phyloP scores from a whole-genome alignment of 768 basidiomycete species.

The Mycena epipterygia region DNA sequence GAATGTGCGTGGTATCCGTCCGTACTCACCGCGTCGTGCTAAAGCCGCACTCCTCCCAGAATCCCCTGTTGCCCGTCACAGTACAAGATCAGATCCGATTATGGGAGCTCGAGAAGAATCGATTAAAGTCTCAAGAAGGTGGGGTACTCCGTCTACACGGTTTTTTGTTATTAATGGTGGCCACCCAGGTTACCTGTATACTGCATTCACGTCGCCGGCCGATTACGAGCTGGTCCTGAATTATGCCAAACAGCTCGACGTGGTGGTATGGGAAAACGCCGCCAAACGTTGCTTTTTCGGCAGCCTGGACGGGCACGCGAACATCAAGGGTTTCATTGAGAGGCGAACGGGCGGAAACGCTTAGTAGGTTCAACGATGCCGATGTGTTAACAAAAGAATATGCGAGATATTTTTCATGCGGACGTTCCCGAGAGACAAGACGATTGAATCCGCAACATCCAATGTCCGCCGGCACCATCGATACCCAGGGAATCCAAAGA shows the following conservation, averaged over 20 bases:
- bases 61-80: conserved; percentile 94
- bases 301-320: conserved; percentile 80
- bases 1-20: conserved; percentile 68
- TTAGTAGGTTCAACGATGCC: conserved; percentile 29
- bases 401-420: background rate
- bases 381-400: conserved; percentile 10
- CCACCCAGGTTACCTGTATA: conserved; percentile 86
- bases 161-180: conserved; percentile 39
- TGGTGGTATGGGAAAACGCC: conserved; percentile 87
- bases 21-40: conserved; percentile 41
- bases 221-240: conserved; percentile 91
- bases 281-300: conserved; percentile 87
- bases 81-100: conserved; percentile 98
- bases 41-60: conserved; percentile 59
- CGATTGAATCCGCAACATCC: background rate
- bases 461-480: background rate
- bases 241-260: conserved; percentile 86
- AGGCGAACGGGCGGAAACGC: conserved; percentile 64
- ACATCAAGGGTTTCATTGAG: conserved; percentile 86
- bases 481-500: background rate
- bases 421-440: background rate
- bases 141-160: conserved; percentile 39
- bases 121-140: conserved; percentile 92
- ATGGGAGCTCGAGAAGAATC: conserved; percentile 97
- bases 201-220: conserved; percentile 85